These are phyloP conservation scores for Musa balbisiana DNA, from an alignment of 202 grass and related monocot genomes.

Conservation along the genomic window DNA sequence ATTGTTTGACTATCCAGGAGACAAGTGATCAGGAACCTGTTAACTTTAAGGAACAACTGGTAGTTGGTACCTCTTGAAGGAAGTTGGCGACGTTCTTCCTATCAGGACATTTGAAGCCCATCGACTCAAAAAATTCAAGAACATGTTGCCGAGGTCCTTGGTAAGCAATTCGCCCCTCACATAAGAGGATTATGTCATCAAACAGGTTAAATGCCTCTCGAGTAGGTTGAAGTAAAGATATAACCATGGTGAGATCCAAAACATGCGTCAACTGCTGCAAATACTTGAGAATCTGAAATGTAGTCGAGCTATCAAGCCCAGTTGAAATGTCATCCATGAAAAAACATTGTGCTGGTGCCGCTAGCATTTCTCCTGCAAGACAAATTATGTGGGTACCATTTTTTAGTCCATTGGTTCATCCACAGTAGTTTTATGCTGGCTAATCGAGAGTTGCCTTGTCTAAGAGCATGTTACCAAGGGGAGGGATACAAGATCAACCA, in stretches of 20 bases:
- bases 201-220: constrained; percentile 86
- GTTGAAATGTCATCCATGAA: constrained; percentile 99
- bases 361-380: constrained; percentile 85
- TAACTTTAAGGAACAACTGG: background rate
- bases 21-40: too few relatives aligned
- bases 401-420: background rate
- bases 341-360: constrained; percentile 67
- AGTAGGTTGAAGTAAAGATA: constrained; percentile 91
- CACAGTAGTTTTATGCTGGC: too few relatives aligned
- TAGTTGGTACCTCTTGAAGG: constrained; percentile 72
- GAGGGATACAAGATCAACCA: background rate
- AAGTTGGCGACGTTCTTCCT: constrained; percentile 90
- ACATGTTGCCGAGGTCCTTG: constrained; percentile 83
- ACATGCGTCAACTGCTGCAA: constrained; percentile 70
- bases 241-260: constrained; percentile 78
- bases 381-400: background rate
- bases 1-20: too few relatives aligned
- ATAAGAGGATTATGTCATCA: constrained; percentile 91
- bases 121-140: constrained; percentile 58
- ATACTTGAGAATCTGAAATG: constrained; percentile 82
- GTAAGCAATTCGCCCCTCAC: constrained; percentile 80
- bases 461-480: background rate
- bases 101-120: constrained; percentile 85
- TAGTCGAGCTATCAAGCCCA: constrained; percentile 90
- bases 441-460: too few relatives aligned